These are phyloP conservation scores for Candida buenavistaensis DNA, from an alignment of 1,139 yeast genomes.

Conservation along the genomic window DNA sequence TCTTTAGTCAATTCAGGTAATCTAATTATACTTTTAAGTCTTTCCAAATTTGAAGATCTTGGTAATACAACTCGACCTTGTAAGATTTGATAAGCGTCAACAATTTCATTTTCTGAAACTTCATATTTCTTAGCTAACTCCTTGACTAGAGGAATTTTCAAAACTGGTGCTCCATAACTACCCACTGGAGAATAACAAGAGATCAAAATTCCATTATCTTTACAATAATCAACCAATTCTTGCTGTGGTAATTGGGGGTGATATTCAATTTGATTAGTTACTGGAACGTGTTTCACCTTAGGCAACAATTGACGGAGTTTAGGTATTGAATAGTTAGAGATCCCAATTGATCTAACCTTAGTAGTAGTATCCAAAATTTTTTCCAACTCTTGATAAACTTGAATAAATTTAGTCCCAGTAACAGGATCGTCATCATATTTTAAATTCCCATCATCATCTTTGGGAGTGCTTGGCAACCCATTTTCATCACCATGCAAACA, in stretches of 20 bases:
- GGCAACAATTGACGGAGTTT: conserved; percentile 29
- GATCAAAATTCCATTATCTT: conserved; percentile 24
- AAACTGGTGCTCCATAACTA: conserved; percentile 35
- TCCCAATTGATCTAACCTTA: conserved; percentile 33
- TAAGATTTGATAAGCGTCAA: conserved; percentile 38
- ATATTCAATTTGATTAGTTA: conserved; percentile 37
- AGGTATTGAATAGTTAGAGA: conserved; percentile 33
- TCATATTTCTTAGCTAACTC: conserved; percentile 33
- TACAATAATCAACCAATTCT: conserved; percentile 31
- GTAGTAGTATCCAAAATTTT: conserved; percentile 33
- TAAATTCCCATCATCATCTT: conserved; percentile 41
- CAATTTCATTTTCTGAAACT: conserved; percentile 34
- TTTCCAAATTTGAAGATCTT: conserved; percentile 37
- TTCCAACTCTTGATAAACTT: conserved; percentile 49
- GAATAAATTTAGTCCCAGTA: conserved; percentile 38
- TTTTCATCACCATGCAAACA: conserved; percentile 36
- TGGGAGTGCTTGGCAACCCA: conserved; percentile 38
- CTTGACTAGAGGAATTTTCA: conserved; percentile 31
- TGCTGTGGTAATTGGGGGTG: conserved; percentile 42
- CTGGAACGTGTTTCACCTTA: conserved; percentile 28
- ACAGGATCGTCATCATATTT: conserved; percentile 43
- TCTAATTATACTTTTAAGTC: conserved; percentile 30
- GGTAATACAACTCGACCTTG: conserved; percentile 35
- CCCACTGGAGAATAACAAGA: conserved; percentile 40
- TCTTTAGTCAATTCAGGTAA: conserved; percentile 43